Evolutionary conservation across 345 rosid genomes (phyloP).

Genomic region (Moricandia moricandioides): DNA sequence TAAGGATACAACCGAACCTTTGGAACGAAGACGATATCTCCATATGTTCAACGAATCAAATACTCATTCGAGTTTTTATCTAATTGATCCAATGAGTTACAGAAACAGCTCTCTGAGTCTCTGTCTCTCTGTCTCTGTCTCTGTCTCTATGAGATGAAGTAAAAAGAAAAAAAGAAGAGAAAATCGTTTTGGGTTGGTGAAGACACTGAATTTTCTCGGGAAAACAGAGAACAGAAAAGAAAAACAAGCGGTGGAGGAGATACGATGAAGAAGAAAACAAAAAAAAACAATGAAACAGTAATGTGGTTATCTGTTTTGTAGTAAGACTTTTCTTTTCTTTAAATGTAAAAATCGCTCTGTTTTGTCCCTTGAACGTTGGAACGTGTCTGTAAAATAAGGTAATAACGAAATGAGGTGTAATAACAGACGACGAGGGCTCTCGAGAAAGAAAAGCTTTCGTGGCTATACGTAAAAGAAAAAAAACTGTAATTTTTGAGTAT

Average conservation of each 20-base stretch:
- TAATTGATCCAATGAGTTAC: not conserved
- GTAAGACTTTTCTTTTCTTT: conserved; percentile 7
- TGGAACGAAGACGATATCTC: conserved; percentile 53
- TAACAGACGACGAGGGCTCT: conserved; percentile 1
- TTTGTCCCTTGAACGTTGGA: conserved; percentile 33
- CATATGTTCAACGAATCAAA: conserved; percentile 41
- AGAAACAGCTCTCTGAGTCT: conserved; percentile 7
- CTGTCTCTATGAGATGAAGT: not conserved
- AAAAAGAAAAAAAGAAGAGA: conserved; percentile 3
- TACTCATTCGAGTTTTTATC: not conserved
- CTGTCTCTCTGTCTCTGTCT: no score
- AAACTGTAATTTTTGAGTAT: not conserved
- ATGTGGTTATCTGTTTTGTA: conserved; percentile 15
- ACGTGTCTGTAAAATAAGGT: conserved; percentile 32
- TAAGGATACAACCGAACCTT: conserved; percentile 20
- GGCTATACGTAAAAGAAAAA: conserved; percentile 10
- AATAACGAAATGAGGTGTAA: conserved; percentile 24
- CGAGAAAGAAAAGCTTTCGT: conserved; percentile 16
- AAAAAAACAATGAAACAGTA: conserved; percentile 34
- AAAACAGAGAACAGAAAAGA: not conserved
- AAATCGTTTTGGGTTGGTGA: conserved; percentile 19
- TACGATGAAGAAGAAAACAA: conserved; percentile 15
- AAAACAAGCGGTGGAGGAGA: conserved; percentile 20
- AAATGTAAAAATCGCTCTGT: conserved; percentile 28
- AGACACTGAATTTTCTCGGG: conserved; percentile 12